Conservation (phyloP, 495 filamentous ascomycete species). For the Friedmanniomyces simplex region DNA sequence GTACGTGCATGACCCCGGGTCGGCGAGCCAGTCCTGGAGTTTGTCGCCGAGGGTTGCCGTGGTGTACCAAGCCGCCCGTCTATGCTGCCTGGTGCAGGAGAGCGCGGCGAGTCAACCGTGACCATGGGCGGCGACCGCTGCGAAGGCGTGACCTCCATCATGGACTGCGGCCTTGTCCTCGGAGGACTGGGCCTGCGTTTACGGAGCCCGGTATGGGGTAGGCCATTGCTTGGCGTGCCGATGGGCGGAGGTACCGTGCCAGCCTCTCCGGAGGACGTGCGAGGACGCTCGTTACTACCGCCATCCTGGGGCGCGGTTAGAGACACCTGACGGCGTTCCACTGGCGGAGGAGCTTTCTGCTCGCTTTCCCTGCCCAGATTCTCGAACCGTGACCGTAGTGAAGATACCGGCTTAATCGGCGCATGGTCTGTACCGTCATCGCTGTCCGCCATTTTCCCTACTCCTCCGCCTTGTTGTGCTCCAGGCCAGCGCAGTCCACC, state of each 20-base stretch:
- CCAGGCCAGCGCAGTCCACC: no score
- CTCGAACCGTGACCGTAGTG: conserved; percentile 86
- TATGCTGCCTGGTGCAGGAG: conserved; percentile 42
- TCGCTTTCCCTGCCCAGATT: conserved; percentile 48
- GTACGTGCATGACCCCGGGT: conserved; percentile 27
- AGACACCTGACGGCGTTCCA: conserved; percentile 36
- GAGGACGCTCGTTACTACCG: not conserved
- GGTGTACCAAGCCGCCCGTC: not conserved
- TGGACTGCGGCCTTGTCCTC: conserved; percentile 33
- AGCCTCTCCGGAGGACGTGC: conserved; percentile 8
- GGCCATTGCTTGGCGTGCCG: not conserved
- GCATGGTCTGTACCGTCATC: conserved; percentile 12
- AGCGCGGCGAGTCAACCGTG: conserved; percentile 62
- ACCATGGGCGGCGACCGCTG: conserved; percentile 58
- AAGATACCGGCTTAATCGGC: conserved; percentile 62
- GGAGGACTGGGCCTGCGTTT: conserved; percentile 9
- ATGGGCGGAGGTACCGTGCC: not conserved
- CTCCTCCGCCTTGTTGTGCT: no score
- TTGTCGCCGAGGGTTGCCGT: not conserved
- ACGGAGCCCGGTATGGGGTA: conserved; percentile 6
- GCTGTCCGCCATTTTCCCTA: not conserved
- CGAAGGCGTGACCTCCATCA: conserved; percentile 43
- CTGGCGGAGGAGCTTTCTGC: conserved; percentile 28
- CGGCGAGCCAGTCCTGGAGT: conserved; percentile 16
- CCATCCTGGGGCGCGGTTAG: not conserved